Evolutionary conservation across 768 basidiomycete species (phyloP).

Genomic region (Russula dissimulans): DNA sequence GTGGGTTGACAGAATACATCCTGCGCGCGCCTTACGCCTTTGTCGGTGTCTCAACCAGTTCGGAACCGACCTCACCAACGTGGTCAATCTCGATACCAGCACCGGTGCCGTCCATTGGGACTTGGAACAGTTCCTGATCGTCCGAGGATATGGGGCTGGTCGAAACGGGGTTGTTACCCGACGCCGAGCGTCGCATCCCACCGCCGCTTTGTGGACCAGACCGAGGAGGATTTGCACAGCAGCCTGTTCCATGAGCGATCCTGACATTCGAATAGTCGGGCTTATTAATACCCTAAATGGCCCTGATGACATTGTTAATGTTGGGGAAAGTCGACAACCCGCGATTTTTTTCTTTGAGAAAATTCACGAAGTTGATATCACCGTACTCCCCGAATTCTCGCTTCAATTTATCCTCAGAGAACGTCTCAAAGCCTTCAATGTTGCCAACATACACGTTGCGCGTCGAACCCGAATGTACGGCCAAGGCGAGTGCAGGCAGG

Average conservation of each 20-base stretch:
- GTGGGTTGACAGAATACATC: too few species aligned
- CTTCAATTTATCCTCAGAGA: conserved; percentile 82
- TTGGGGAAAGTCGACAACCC: conserved; percentile 95
- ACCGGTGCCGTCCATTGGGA: conserved; percentile 1
- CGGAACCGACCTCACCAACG: not conserved
- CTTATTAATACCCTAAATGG: conserved; percentile 91
- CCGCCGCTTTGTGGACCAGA: conserved; percentile 64
- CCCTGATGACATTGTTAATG: conserved; percentile 92
- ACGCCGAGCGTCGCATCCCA: conserved; percentile 39
- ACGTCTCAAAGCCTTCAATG: conserved; percentile 90
- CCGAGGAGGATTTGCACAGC: conserved; percentile 88
- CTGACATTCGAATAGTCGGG: conserved; percentile 84
- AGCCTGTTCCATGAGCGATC: conserved; percentile 91
- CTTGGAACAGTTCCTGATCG: conserved; percentile 15
- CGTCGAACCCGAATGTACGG: conserved; percentile 90
- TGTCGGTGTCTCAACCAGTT: conserved; percentile 6
- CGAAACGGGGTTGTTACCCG: conserved; percentile 32
- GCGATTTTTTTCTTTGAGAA: conserved; percentile 92
- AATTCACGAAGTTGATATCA: conserved; percentile 95
- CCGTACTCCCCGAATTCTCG: conserved; percentile 93
- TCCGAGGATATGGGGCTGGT: conserved; percentile 1
- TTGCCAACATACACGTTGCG: conserved; percentile 96
- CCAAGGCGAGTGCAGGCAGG: conserved; percentile 74
- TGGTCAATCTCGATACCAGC: conserved; percentile 6
- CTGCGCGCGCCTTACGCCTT: not conserved